A percentile compares a stretch with the other conserved stretches of the same genome.
These are phyloP conservation scores for Blastomyces emzantsi DNA, from an alignment of 2,329 filamentous ascomycete species.

Conservation along the genomic window DNA sequence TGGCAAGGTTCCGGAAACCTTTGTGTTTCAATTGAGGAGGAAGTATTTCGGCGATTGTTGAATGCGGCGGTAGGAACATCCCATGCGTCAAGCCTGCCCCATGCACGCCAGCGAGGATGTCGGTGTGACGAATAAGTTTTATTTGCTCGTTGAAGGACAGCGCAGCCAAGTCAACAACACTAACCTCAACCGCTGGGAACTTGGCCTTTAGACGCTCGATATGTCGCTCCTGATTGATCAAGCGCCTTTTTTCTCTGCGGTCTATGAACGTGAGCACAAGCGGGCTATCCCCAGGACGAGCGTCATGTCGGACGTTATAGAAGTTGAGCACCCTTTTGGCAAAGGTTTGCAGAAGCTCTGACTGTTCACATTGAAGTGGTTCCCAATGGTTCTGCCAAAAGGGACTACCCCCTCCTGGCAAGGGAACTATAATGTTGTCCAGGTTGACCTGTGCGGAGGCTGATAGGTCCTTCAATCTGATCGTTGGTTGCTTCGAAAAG, in stretches of 20 bases:
- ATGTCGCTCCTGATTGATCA: conserved; percentile 24
- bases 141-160: conserved; percentile 34
- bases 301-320: conserved; percentile 20
- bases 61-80: conserved; percentile 33
- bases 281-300: conserved; percentile 1
- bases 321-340: conserved; percentile 17
- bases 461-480: conserved; percentile 24
- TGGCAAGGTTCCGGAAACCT: conserved; percentile 38
- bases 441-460: conserved; percentile 10
- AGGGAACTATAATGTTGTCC: conserved; percentile 32
- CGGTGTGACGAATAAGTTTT: conserved; percentile 28
- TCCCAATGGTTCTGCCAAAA: conserved; percentile 38
- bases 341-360: conserved; percentile 28
- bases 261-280: conserved; percentile 31
- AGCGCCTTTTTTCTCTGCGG: conserved; percentile 26
- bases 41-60: conserved; percentile 37
- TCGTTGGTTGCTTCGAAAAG: conserved; percentile 25
- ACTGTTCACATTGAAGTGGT: conserved; percentile 25
- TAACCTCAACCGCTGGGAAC: conserved; percentile 24
- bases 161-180: conserved; percentile 33
- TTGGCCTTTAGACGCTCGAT: conserved; percentile 21
- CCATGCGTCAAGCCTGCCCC: conserved; percentile 38
- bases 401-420: conserved; percentile 36
- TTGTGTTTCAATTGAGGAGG: conserved; percentile 29
- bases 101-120: conserved; percentile 39